Conservation (phyloP, 805 yeast species). For the Isabelozyma rhagii region DNA sequence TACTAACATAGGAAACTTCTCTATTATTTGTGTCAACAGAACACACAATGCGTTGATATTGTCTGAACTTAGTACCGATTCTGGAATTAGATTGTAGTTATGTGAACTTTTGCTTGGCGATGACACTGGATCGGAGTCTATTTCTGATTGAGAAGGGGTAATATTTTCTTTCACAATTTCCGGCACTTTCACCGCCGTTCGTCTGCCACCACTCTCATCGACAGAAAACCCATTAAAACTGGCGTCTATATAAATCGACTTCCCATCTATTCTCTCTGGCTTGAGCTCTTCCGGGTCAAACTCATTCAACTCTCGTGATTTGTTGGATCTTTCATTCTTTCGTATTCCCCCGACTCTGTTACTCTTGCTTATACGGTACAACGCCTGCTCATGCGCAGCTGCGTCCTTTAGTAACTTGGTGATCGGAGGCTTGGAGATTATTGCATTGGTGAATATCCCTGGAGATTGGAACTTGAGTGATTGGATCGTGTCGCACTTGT, state of each 20-base stretch:
- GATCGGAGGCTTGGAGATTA: slow-evolving; percentile 49
- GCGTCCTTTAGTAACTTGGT: slow-evolving; percentile 61
- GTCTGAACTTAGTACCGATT: slow-evolving; percentile 9
- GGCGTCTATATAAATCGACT: slow-evolving; percentile 26
- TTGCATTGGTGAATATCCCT: slow-evolving; percentile 65
- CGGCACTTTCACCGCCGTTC: slow-evolving; percentile 29
- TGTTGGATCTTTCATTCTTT: background rate
- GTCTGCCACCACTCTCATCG: slow-evolving; percentile 17
- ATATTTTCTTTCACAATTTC: slow-evolving; percentile 6
- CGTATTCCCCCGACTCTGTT: background rate
- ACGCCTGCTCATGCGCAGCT: slow-evolving; percentile 46
- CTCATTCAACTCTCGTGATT: background rate
- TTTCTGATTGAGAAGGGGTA: background rate
- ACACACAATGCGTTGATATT: slow-evolving; percentile 45
- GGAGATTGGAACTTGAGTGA: slow-evolving; percentile 50
- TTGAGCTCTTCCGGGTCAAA: slow-evolving; percentile 15
- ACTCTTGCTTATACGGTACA: slow-evolving; percentile 41
- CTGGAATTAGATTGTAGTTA: background rate
- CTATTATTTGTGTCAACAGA: slow-evolving; percentile 32
- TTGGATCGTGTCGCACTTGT: slow-evolving; percentile 38
- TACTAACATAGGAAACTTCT: slow-evolving; percentile 20
- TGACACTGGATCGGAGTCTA: background rate
- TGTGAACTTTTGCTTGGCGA: background rate
- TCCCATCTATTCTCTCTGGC: slow-evolving; percentile 52
- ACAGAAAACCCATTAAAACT: slow-evolving; percentile 17